phyloP scores from a whole-genome alignment of 2,329 filamentous ascomycete species.

The Teratosphaeria zuluensis region DNA sequence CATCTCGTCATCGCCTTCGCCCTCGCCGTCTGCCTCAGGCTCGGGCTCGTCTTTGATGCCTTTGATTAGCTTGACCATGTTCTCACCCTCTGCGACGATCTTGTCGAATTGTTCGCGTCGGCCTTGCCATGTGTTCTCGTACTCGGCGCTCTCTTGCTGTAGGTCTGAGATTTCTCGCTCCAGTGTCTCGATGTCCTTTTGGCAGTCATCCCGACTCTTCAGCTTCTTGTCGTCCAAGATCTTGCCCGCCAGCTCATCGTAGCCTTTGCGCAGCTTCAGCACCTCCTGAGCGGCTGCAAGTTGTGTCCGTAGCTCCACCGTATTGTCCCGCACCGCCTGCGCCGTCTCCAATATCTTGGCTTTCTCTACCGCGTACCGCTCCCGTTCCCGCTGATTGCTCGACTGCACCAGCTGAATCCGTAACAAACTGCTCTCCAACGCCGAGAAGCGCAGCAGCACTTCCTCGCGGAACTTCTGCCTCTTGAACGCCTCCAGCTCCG shows the following conservation, averaged over 20 bases:
- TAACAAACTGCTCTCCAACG: conserved; percentile 75
- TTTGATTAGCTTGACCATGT: conserved; percentile 72
- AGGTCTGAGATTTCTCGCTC: conserved; percentile 82
- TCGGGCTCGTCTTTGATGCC: conserved; percentile 95
- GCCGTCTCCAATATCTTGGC: conserved; percentile 68
- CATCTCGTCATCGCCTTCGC: conserved; percentile 47
- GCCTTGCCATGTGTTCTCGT: conserved; percentile 75
- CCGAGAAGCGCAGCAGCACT: conserved; percentile 75
- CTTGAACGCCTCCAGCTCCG: conserved; percentile 20
- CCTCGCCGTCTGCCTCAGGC: conserved; percentile 70
- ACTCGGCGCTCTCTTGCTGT: conserved; percentile 72
- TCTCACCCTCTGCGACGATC: conserved; percentile 85
- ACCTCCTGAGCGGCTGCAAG: conserved; percentile 68
- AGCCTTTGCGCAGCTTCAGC: conserved; percentile 68
- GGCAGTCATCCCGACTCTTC: conserved; percentile 74
- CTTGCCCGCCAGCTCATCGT: conserved; percentile 78
- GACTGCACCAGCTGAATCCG: conserved; percentile 79
- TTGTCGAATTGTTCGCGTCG: conserved; percentile 75
- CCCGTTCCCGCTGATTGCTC: conserved; percentile 73
- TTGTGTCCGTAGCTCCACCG: conserved; percentile 59
- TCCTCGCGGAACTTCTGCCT: conserved; percentile 63
- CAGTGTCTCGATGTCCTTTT: conserved; percentile 66
- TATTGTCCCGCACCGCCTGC: conserved; percentile 66
- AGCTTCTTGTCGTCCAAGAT: conserved; percentile 75
- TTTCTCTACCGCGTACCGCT: conserved; percentile 74